Base-by-base conservation (phyloP, 495 filamentous ascomycete species). In the Trichoderma orchidacearum region DNA sequence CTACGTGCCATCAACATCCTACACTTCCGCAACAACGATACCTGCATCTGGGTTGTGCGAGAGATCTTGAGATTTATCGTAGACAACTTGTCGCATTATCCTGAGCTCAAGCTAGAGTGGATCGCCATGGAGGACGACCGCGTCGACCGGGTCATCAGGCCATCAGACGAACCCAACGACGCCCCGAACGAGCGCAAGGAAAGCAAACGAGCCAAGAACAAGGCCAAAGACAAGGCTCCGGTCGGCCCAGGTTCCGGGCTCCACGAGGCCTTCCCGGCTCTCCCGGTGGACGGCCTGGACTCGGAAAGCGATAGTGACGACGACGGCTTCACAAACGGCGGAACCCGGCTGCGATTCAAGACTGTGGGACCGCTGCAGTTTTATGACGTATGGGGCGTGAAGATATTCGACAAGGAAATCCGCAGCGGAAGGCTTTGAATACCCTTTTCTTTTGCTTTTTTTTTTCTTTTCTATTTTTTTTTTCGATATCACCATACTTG, bases 1-100 rank as follows among this genome's bases (percentile, higher is more conserved):
- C 75, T 83, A 6, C 74, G 72, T 13, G 80, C 76, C 0, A 62
- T 84, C 12, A 77, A 82, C 58, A 69, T 81, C 13, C 54, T 77
- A n/a, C 63, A 63, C 15, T 70, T 82, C 31, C 68, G 79, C 25
- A 68, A 64, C 35, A 72, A 78, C 27, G 78, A 81, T 55, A 72
- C 71, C 0, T 79, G 76, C 54, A 59, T 69, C 8, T 76, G 67
- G 59, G 69, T 80, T 7, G 66, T 71, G 58, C 60, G 66, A 8
- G 77, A 82, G 61, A 73, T 73, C 8, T 72, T 74, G 53, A 68
- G 68, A 13, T 81, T 81, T 60, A 66, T 74, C 25, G 65, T 77
- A 25, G 80, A 84, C 63, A 79, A 67, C 55, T 60, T 82, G 25
- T 66, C 72, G 1, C 74, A 80, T 58, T 68, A 75, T 55, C 74